Evolutionary conservation across 306 rosid species (phyloP).

Genomic region (Prunus mume): DNA sequence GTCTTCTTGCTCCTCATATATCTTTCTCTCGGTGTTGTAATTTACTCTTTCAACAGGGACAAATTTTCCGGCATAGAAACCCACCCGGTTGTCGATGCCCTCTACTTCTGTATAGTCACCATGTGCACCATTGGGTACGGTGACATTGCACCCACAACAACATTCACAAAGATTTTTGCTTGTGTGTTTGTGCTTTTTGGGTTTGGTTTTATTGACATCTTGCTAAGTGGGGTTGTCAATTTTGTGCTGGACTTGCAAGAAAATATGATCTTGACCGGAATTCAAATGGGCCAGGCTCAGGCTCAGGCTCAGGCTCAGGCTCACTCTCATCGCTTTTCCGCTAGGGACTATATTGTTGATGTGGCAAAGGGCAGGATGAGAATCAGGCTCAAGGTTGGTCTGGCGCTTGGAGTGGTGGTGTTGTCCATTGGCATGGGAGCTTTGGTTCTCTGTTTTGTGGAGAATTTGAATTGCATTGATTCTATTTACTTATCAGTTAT

Average conservation of each 20-base stretch:
- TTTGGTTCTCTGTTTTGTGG: conserved; percentile 57
- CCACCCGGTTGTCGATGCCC: conserved; percentile 72
- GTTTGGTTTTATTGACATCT: conserved; percentile 69
- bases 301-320: background rate
- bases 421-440: conserved; percentile 70
- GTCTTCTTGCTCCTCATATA: conserved; percentile 47
- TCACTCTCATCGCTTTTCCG: conserved; percentile 38
- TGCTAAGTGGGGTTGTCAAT: conserved; percentile 73
- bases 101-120: conserved; percentile 77
- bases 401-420: conserved; percentile 81
- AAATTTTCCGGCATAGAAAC: conserved; percentile 64
- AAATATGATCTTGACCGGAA: conserved; percentile 45
- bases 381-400: conserved; percentile 73
- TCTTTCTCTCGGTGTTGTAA: conserved; percentile 56
- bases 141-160: conserved; percentile 65
- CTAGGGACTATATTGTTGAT: conserved; percentile 61
- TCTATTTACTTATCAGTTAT: conserved; percentile 68
- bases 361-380: conserved; percentile 90
- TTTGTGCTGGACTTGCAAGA: conserved; percentile 76
- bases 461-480: conserved; percentile 61
- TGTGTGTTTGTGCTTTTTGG: conserved; percentile 76
- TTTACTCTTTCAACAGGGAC: conserved; percentile 60
- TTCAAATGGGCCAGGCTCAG: conserved; percentile 34
- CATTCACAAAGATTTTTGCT: conserved; percentile 56
- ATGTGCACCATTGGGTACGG: conserved; percentile 91